A percentile compares a stretch with the other conserved stretches of the same genome.
These are phyloP conservation scores for Zasmidium citrigriseum DNA, from an alignment of 2,329 filamentous ascomycete species.

Conservation along the genomic window DNA sequence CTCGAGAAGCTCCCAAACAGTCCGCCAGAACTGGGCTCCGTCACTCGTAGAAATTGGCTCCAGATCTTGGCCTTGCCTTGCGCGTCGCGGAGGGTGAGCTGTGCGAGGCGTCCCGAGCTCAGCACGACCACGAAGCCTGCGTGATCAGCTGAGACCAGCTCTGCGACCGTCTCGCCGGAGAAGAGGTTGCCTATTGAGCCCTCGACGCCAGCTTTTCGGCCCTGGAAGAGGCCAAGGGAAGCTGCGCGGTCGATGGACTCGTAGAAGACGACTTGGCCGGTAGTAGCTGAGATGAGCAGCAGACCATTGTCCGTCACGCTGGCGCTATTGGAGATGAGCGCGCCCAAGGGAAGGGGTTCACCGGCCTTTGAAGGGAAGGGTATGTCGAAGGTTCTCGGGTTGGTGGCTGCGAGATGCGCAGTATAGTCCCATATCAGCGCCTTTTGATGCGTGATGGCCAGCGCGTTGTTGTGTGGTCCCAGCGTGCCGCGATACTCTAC, in stretches of 20 bases:
- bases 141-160: slow-evolving; percentile 80
- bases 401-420: slow-evolving; percentile 61
- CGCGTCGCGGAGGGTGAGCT: slow-evolving; percentile 80
- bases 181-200: slow-evolving; percentile 71
- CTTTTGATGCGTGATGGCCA: slow-evolving; percentile 77
- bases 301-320: slow-evolving; percentile 81
- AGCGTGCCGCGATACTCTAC: slow-evolving; percentile 56
- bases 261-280: slow-evolving; percentile 89
- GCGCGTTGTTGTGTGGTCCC: slow-evolving; percentile 48
- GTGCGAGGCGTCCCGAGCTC: slow-evolving; percentile 82
- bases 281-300: slow-evolving; percentile 79
- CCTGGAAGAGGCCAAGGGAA: slow-evolving; percentile 77
- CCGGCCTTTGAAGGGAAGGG: slow-evolving; percentile 68
- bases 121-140: slow-evolving; percentile 84
- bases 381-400: slow-evolving; percentile 78
- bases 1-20: slow-evolving; percentile 81
- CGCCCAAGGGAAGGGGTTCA: slow-evolving; percentile 78
- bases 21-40: slow-evolving; percentile 59
- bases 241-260: slow-evolving; percentile 90
- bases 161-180: slow-evolving; percentile 74
- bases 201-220: slow-evolving; percentile 79
- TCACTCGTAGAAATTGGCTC: slow-evolving; percentile 72
- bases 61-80: slow-evolving; percentile 83
- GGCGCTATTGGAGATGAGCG: slow-evolving; percentile 76
- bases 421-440: slow-evolving; percentile 92